Evolutionary conservation across 148 eudicot species (phyloP), one percentile per base, ranked within the genome.

Genomic region (Vaccinium macrocarpon): DNA sequence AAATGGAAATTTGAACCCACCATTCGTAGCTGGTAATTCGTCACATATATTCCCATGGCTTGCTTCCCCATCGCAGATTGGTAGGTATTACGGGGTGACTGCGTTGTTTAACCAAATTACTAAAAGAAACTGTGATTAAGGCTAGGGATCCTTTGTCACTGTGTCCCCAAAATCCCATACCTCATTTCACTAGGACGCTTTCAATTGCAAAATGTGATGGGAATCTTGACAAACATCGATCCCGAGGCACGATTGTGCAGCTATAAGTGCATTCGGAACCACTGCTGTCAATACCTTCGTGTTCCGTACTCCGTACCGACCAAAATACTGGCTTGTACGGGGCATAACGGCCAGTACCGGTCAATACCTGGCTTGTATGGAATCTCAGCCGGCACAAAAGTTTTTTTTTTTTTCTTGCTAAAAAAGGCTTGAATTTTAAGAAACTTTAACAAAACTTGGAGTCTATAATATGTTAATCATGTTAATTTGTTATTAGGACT

Each of bases 31-130:
- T 96, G 99, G 86, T 93, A 96, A 84, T 96, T 96, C 49, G 99
- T 96, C 87, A 94, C 97, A 84, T 96, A 96, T 21, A 96, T 94
- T 10, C 99, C 99, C 99, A 96, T 96, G 25, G 99, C 99, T 90
- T 96, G 99, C 88, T 96, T 96, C 53, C 99, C 99, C 99, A 96
- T 96, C 87, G 99, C 99, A 52, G 99, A 96, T 87, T 94, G 99
- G 82, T 96, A 96, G 1, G 99, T 96, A 88, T 96, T 96, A 90
- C 98, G 99, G 70, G 99, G 99, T 55, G 98, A 96, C 99, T 96
- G 88, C 52, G 72, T n/a, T 66, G 55, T 15, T 25, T 76, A 29
- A 85, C 51, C 66, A 14, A 81, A 51, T 27, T 29, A 32, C 38
- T 18, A 46, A 71, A 13, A 11, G 18, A 52, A 42, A 49, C 55